Evolutionary conservation across 2,329 filamentous ascomycete species (phyloP).

Genomic region (Alternaria brassicicola): DNA sequence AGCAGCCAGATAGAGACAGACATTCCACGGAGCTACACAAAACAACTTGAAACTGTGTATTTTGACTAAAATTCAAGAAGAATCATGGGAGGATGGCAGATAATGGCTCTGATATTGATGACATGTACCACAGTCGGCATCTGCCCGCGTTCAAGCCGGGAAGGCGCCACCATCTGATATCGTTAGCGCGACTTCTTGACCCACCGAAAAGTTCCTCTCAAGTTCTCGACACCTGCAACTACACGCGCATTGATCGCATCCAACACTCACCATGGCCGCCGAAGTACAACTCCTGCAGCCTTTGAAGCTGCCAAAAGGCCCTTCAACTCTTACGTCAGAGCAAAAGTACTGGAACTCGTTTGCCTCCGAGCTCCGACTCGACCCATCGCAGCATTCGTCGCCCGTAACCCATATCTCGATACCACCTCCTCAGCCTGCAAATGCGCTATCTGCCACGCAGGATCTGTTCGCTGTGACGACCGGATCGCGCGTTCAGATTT

Average conservation of each 20-base stretch:
- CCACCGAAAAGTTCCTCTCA: conserved; percentile 33
- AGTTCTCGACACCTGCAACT: conserved; percentile 15
- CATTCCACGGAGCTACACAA: neutral
- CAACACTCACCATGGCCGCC: conserved; percentile 71
- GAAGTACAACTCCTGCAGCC: conserved; percentile 80
- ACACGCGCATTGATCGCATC: conserved; percentile 17
- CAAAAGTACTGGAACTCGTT: conserved; percentile 97
- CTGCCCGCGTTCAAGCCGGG: conserved; percentile 9
- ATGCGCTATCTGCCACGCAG: conserved; percentile 48
- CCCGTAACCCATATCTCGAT: conserved; percentile 90
- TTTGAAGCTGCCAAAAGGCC: conserved; percentile 82
- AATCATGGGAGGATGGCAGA: neutral
- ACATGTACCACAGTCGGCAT: conserved; percentile 9
- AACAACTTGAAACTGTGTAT: neutral
- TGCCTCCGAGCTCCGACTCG: conserved; percentile 83
- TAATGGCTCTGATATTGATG: neutral
- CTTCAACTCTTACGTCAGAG: conserved; percentile 84
- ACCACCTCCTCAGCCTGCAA: conserved; percentile 54
- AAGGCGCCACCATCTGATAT: conserved; percentile 12
- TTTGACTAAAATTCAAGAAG: neutral
- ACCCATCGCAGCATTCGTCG: conserved; percentile 84
- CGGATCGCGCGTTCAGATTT: conserved; percentile 90
- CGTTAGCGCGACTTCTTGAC: conserved; percentile 19
- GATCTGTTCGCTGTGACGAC: conserved; percentile 93
- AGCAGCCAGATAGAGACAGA: neutral